These are phyloP conservation scores for Aspergillus uvarum DNA, from an alignment of 2,329 filamentous ascomycete species.

Conservation along the genomic window DNA sequence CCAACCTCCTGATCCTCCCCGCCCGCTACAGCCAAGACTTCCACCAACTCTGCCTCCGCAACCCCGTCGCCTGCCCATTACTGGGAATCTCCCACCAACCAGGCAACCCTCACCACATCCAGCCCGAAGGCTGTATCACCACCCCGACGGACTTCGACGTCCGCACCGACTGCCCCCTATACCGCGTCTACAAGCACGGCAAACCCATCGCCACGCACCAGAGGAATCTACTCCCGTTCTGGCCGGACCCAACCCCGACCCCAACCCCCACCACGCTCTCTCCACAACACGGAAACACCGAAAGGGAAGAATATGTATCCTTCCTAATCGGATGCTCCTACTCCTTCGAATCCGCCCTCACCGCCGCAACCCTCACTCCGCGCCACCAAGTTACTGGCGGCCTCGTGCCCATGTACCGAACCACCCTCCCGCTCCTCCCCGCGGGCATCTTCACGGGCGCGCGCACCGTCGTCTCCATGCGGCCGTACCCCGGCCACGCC, in stretches of 20 bases:
- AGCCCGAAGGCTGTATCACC: slow-evolving; percentile 24
- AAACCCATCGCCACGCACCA: slow-evolving; percentile 38
- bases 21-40: slow-evolving; percentile 59
- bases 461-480: slow-evolving; percentile 64
- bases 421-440: slow-evolving; percentile 55
- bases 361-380: slow-evolving; percentile 51
- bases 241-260: slow-evolving; percentile 42
- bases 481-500: slow-evolving; percentile 54
- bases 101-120: slow-evolving; percentile 36
- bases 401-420: slow-evolving; percentile 64
- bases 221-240: slow-evolving; percentile 50
- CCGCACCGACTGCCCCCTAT: slow-evolving; percentile 58
- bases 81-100: slow-evolving; percentile 48
- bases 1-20: slow-evolving; percentile 62
- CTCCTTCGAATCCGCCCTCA: slow-evolving; percentile 61
- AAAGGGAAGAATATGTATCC: slow-evolving; percentile 53
- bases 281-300: slow-evolving; percentile 29
- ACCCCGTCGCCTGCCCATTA: slow-evolving; percentile 63
- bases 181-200: slow-evolving; percentile 58
- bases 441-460: slow-evolving; percentile 58
- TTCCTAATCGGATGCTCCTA: slow-evolving; percentile 66
- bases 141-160: slow-evolving; percentile 50
- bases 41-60: slow-evolving; percentile 58
- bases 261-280: no score
- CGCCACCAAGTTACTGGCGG: slow-evolving; percentile 50